These are phyloP conservation scores for Chrysosporium queenslandicum DNA, from an alignment of 2,329 filamentous ascomycete genomes.

Conservation along the genomic window DNA sequence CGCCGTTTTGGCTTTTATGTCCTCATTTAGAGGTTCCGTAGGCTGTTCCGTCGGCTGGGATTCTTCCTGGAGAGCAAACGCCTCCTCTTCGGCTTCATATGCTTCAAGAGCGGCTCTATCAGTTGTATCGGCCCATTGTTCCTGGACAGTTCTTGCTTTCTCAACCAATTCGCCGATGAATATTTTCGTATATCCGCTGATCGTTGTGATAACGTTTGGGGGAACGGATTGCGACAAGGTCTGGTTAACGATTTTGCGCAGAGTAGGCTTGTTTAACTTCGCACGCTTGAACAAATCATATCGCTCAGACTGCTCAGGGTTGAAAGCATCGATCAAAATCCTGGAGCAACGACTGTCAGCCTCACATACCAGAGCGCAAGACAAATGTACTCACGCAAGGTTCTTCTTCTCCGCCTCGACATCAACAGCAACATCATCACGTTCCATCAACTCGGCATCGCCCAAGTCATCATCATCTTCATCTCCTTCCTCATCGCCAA, in stretches of 20 bases:
- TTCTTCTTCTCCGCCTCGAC: constrained; percentile 45
- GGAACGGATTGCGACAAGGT: constrained; percentile 58
- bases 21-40: not conserved
- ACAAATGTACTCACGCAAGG: constrained; percentile 34
- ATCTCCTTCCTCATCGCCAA: constrained; percentile 35
- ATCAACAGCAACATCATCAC: constrained; percentile 39
- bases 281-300: constrained; percentile 43
- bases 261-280: constrained; percentile 42
- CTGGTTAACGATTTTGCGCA: constrained; percentile 53
- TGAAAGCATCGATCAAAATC: constrained; percentile 40
- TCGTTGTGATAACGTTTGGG: constrained; percentile 52
- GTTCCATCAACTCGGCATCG: constrained; percentile 40
- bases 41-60: not conserved
- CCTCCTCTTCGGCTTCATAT: constrained; percentile 45
- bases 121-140: constrained; percentile 41
- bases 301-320: constrained; percentile 38
- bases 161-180: constrained; percentile 59
- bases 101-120: constrained; percentile 45
- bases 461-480: constrained; percentile 43
- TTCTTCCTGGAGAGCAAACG: not conserved
- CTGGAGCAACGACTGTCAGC: constrained; percentile 20
- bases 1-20: not conserved
- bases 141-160: constrained; percentile 53
- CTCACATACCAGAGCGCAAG: constrained; percentile 2
- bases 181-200: constrained; percentile 56